These are phyloP conservation scores for Metschnikowia lochheadii DNA, from an alignment of 805 yeast genomes.

Conservation along the genomic window DNA sequence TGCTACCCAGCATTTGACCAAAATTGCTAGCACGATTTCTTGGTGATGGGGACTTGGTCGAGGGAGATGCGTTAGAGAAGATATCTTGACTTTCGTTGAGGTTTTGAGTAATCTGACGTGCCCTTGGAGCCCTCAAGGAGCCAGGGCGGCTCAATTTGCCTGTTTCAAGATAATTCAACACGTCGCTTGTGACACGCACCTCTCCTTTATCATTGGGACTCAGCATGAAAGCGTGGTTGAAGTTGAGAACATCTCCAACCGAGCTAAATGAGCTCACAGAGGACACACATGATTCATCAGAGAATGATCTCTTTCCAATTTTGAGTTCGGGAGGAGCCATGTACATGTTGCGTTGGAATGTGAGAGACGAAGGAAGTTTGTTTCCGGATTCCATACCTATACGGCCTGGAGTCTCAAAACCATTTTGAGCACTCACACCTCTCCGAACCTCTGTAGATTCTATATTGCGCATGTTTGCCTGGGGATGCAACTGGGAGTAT, in stretches of 20 bases:
- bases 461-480: not conserved
- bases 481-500: not conserved
- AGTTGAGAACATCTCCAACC: constrained; percentile 24
- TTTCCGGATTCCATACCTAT: not conserved
- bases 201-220: constrained; percentile 12
- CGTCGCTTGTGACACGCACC: constrained; percentile 9
- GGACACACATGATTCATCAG: constrained; percentile 36
- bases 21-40: too few species aligned
- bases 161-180: constrained; percentile 6
- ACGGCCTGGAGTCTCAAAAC: not conserved
- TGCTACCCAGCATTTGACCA: not conserved
- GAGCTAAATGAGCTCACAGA: constrained; percentile 37
- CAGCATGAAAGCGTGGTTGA: constrained; percentile 12
- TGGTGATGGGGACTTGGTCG: not conserved
- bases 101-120: not conserved
- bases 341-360: constrained; percentile 14
- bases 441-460: not conserved
- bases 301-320: constrained; percentile 25
- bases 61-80: not conserved
- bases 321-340: constrained; percentile 9
- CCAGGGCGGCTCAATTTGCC: constrained; percentile 3
- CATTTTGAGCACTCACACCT: not conserved
- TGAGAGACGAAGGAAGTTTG: constrained; percentile 3
- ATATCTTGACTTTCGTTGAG: not conserved
- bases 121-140: not conserved